phyloP scores from a whole-genome alignment of 2,329 filamentous ascomycete species.

The Exophiala spinifera region DNA sequence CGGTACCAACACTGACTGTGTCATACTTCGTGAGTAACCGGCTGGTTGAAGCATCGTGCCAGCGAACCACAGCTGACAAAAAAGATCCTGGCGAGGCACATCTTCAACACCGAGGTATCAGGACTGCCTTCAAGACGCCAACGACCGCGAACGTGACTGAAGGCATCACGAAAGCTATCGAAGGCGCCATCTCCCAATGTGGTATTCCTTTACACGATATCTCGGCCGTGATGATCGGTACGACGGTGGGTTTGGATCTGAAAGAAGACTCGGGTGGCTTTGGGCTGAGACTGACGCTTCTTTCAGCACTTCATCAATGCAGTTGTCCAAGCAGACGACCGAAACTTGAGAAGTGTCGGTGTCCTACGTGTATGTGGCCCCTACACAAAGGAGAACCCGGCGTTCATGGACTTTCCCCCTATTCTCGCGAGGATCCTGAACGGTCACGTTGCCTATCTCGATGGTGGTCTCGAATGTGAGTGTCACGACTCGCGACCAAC shows the following conservation, averaged over 20 bases:
- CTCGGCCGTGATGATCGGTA: constrained; percentile 50
- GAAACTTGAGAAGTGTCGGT: constrained; percentile 45
- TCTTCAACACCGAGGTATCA: constrained; percentile 39
- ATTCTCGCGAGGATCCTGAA: constrained; percentile 41
- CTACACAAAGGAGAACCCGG: constrained; percentile 42
- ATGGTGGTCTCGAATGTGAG: constrained; percentile 42
- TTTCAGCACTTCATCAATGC: constrained; percentile 49
- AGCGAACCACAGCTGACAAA: neutral
- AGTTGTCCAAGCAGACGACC: constrained; percentile 45
- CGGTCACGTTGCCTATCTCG: constrained; percentile 42
- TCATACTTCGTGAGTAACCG: constrained; percentile 12
- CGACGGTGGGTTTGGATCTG: constrained; percentile 31
- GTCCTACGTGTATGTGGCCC: constrained; percentile 48
- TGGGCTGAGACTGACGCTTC: neutral
- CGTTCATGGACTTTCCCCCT: constrained; percentile 47
- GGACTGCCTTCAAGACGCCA: constrained; percentile 49
- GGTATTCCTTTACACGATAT: constrained; percentile 39
- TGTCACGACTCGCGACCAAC: constrained; percentile 21
- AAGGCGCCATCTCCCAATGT: constrained; percentile 41
- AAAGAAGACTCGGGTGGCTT: neutral
- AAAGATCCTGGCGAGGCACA: constrained; percentile 37
- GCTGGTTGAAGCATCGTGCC: neutral
- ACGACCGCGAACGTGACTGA: constrained; percentile 51
- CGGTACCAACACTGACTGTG: constrained; percentile 19
- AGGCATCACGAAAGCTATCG: constrained; percentile 48